These are phyloP conservation scores for Thuja plicata DNA, from an alignment of 83 land plant species.

Conservation along the genomic window DNA sequence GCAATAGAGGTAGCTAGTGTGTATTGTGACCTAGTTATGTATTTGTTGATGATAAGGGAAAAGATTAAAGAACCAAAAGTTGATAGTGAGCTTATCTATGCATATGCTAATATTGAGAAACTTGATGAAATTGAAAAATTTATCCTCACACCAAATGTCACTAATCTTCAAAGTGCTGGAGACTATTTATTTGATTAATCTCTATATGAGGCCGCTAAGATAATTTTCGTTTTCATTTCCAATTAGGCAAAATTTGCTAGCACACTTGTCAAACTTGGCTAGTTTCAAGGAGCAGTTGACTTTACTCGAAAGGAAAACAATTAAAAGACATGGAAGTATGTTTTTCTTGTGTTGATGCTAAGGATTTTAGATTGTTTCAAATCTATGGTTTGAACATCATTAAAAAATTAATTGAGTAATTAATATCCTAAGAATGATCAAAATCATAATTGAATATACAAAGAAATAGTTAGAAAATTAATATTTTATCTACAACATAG, in stretches of 20 bases:
- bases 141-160: constrained; percentile 79
- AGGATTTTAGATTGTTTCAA: constrained; percentile 76
- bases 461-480: no score
- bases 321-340: constrained; percentile 94
- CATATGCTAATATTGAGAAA: constrained; percentile 86
- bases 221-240: constrained; percentile 88
- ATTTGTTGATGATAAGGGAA: constrained; percentile 89
- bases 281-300: constrained; percentile 97
- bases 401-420: no score
- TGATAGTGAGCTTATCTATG: constrained; percentile 94
- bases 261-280: constrained; percentile 82
- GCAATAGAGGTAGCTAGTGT: constrained; percentile 71
- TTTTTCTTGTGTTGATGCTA: constrained; percentile 99
- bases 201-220: constrained; percentile 91
- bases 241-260: constrained; percentile 93
- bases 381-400: no score
- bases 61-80: constrained; percentile 71
- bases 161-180: constrained; percentile 93
- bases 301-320: constrained; percentile 96
- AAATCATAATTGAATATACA: no score
- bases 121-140: no score
- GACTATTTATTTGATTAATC: constrained; percentile 91
- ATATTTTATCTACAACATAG: no score
- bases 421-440: no score
- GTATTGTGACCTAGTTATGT: constrained; percentile 85